A percentile compares a stretch with the other conserved stretches of the same genome.
Conservation (phyloP, 1,284 basidiomycete species). For the Amylostereum chailletii region DNA sequence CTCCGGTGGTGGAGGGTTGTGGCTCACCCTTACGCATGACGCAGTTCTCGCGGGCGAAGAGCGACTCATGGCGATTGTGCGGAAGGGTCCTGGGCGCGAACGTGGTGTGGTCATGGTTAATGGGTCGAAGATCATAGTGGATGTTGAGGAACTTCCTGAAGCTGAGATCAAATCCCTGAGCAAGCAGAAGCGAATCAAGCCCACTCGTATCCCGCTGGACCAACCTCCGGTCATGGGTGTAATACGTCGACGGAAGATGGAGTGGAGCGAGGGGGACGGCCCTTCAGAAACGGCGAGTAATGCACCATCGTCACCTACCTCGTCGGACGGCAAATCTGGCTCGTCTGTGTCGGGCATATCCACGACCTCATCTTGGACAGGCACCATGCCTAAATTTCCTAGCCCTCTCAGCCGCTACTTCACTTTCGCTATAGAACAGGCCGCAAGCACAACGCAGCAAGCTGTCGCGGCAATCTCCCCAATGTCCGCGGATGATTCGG, state of each 20-base stretch:
- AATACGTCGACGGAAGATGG: slow-evolving; percentile 57
- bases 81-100: slow-evolving; percentile 62
- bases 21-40: slow-evolving; percentile 91
- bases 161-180: slow-evolving; percentile 79
- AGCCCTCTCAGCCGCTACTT: slow-evolving; percentile 69
- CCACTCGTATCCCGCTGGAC: slow-evolving; percentile 83
- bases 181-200: slow-evolving; percentile 83
- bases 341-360: slow-evolving; percentile 2
- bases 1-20: slow-evolving; percentile 86
- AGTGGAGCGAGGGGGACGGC: slow-evolving; percentile 45
- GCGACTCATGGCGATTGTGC: slow-evolving; percentile 65
- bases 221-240: slow-evolving; percentile 78
- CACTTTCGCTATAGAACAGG: slow-evolving; percentile 67
- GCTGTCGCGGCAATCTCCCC: slow-evolving; percentile 63
- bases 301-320: slow-evolving; percentile 13
- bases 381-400: slow-evolving; percentile 48
- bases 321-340: slow-evolving; percentile 3
- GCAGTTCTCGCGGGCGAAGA: slow-evolving; percentile 71
- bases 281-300: background rate
- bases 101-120: slow-evolving; percentile 84
- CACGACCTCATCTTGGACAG: slow-evolving; percentile 28
- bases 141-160: slow-evolving; percentile 85
- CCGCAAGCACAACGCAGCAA: slow-evolving; percentile 60
- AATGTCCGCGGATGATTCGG: slow-evolving; percentile 27
- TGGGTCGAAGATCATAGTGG: slow-evolving; percentile 80